Conservation (phyloP, 192 early-diverging fungal species). For the Dissophora globulifera region DNA sequence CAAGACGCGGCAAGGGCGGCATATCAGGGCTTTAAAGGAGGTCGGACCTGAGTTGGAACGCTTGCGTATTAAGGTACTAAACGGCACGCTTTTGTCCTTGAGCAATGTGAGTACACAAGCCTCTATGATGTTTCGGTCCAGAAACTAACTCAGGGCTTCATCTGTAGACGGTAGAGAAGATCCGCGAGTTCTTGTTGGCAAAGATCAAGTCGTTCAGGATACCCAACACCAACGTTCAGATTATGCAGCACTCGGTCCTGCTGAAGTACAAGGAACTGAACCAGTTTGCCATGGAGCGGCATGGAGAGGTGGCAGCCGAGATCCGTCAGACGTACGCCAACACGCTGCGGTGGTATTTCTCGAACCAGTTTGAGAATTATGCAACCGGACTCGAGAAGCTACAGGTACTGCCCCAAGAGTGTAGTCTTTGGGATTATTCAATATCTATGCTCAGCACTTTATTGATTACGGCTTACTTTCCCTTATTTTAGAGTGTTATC, state of each 20-base stretch:
- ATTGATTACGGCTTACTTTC: no score
- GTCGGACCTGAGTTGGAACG: constrained; percentile 93
- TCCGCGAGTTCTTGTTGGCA: constrained; percentile 87
- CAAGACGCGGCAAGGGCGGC: constrained; percentile 76
- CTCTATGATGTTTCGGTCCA: neutral
- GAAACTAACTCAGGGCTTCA: neutral
- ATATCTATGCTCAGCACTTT: no score
- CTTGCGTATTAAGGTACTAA: constrained; percentile 77
- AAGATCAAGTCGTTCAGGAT: constrained; percentile 88
- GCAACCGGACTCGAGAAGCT: constrained; percentile 77
- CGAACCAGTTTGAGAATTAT: constrained; percentile 92
- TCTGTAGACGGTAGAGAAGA: constrained; percentile 79
- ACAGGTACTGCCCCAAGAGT: no score
- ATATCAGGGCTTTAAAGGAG: constrained; percentile 84
- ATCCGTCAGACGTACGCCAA: constrained; percentile 88
- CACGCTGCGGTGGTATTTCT: constrained; percentile 87
- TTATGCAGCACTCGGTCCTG: constrained; percentile 91
- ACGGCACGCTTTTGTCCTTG: no score
- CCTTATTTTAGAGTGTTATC: constrained; percentile 60
- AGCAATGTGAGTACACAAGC: no score
- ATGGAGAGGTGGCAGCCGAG: constrained; percentile 88
- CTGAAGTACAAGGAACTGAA: constrained; percentile 93
- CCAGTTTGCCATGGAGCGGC: constrained; percentile 89
- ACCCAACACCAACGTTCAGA: constrained; percentile 92
- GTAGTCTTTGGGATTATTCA: no score